phyloP scores from a whole-genome alignment of 108 stramenopile species.

The Skeletonema menzelii region DNA sequence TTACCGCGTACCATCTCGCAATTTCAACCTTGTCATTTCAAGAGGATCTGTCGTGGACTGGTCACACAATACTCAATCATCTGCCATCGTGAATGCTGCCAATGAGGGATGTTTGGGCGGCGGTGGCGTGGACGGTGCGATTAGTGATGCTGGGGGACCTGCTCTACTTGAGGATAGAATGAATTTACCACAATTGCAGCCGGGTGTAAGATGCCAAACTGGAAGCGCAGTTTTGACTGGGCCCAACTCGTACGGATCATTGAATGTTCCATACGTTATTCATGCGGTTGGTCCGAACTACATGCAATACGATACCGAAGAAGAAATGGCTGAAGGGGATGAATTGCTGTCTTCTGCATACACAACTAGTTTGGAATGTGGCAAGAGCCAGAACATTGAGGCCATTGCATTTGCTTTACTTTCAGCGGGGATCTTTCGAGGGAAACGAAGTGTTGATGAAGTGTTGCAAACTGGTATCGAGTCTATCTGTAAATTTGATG shows the following conservation, averaged over 20 bases:
- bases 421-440: slow-evolving; percentile 79
- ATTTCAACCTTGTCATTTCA: slow-evolving; percentile 44
- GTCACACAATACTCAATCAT: slow-evolving; percentile 20
- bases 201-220: slow-evolving; percentile 56
- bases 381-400: slow-evolving; percentile 43
- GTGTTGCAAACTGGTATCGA: slow-evolving; percentile 63
- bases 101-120: slow-evolving; percentile 81
- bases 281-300: slow-evolving; percentile 92
- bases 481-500: slow-evolving; percentile 55
- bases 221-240: slow-evolving; percentile 74
- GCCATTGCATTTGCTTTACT: slow-evolving; percentile 73
- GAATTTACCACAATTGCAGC: slow-evolving; percentile 46
- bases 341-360: slow-evolving; percentile 58
- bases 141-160: slow-evolving; percentile 65
- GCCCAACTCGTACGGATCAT: slow-evolving; percentile 54
- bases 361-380: slow-evolving; percentile 41
- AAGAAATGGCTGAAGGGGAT: slow-evolving; percentile 31
- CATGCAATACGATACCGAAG: slow-evolving; percentile 12
- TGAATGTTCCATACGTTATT: slow-evolving; percentile 62
- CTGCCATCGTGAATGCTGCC: slow-evolving; percentile 57
- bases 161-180: slow-evolving; percentile 52
- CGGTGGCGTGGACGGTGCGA: slow-evolving; percentile 91
- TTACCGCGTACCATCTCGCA: not conserved
- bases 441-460: slow-evolving; percentile 42
- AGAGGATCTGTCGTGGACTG: slow-evolving; percentile 56